These are phyloP conservation scores for Cyanidiococcus yangmingshanensis DNA, from an alignment of 23 red algal species.

Conservation along the genomic window DNA sequence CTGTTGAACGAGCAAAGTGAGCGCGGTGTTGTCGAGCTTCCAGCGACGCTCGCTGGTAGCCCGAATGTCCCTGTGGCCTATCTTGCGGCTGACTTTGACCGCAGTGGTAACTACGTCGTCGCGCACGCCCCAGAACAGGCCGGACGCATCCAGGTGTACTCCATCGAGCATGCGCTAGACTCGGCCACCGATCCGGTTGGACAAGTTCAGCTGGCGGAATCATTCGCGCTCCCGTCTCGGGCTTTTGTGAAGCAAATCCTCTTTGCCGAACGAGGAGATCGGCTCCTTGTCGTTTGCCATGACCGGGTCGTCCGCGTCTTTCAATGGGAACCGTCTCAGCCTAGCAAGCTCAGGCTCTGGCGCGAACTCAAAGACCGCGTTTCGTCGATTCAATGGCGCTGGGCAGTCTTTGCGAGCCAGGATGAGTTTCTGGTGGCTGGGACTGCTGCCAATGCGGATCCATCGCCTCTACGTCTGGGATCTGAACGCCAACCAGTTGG, in stretches of 20 bases:
- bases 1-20: background rate
- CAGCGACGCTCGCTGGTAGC: background rate
- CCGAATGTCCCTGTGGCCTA: background rate
- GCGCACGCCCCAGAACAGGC: background rate
- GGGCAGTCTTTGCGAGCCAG: background rate
- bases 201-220: background rate
- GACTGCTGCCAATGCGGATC: background rate
- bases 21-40: background rate
- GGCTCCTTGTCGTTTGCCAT: background rate
- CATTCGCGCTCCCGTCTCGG: background rate
- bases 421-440: constrained; percentile 10
- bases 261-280: constrained; percentile 12
- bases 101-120: background rate
- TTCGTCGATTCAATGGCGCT: background rate
- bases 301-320: constrained; percentile 1
- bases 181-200: background rate
- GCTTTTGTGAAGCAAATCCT: constrained; percentile 11
- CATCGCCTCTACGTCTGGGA: constrained; percentile 17
- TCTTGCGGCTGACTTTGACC: constrained; percentile 1
- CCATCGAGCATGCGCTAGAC: background rate
- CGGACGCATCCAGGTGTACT: background rate
- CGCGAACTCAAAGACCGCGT: constrained; percentile 6
- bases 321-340: background rate
- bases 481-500: constrained; percentile 1
- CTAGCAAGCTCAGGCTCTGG: background rate